Conservation (phyloP, 1,284 basidiomycete genomes). For the Sparassis latifolia region DNA sequence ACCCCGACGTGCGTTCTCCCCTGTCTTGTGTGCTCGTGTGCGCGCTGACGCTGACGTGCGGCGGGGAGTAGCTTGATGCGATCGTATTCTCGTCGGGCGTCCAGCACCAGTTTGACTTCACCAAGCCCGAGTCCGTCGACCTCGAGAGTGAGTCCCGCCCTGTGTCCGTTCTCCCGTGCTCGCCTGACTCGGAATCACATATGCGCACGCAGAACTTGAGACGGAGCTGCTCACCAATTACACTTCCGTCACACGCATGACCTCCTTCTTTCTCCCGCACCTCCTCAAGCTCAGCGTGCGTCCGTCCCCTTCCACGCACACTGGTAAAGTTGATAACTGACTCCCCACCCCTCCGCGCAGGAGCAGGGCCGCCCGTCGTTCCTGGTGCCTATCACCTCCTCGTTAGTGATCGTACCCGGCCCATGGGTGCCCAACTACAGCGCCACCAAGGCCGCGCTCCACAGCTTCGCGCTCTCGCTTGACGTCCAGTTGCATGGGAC, state of each 20-base stretch:
- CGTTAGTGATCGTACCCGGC: constrained; percentile 40
- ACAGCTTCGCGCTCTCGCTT: constrained; percentile 45
- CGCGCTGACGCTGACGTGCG: constrained; percentile 13
- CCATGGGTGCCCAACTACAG: constrained; percentile 43
- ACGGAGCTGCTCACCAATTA: constrained; percentile 55
- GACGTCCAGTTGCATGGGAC: constrained; percentile 41
- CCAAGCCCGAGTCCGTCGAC: constrained; percentile 40
- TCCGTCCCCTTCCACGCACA: not conserved
- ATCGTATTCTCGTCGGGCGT: constrained; percentile 45
- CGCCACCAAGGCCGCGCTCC: constrained; percentile 59
- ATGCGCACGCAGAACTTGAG: constrained; percentile 27
- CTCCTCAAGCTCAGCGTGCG: constrained; percentile 44
- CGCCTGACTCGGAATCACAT: not conserved
- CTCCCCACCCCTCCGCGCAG: constrained; percentile 14
- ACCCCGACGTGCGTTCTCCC: constrained; percentile 39
- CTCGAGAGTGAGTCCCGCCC: constrained; percentile 32
- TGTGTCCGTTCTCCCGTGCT: not conserved
- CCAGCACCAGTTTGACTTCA: constrained; percentile 46
- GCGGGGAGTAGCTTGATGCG: constrained; percentile 39
- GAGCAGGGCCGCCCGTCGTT: constrained; percentile 39
- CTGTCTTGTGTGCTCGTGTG: not conserved
- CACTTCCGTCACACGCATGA: constrained; percentile 42
- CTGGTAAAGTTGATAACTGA: not conserved
- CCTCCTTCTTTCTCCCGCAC: constrained; percentile 49
- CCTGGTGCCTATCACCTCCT: constrained; percentile 48